Evolutionary conservation across 2,329 filamentous ascomycete species (phyloP).

Genomic region (Zarea fungicola): DNA sequence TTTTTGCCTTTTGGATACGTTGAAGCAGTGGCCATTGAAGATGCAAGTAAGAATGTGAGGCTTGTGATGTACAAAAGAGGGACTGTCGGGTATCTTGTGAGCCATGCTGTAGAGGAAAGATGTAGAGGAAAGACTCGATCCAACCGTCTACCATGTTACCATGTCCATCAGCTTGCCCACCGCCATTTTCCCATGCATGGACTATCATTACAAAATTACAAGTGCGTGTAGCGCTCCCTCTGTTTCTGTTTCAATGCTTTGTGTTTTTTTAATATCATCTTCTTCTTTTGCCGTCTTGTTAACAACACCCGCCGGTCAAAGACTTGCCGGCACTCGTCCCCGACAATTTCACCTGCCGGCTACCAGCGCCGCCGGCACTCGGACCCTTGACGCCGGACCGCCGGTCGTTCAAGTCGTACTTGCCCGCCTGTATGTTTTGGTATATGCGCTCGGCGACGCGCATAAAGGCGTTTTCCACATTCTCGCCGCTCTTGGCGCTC

Average conservation of each 20-base stretch:
- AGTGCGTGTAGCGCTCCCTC: too few relatives aligned
- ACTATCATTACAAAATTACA: too few relatives aligned
- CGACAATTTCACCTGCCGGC: conserved; percentile 44
- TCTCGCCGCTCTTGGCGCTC: conserved; percentile 89
- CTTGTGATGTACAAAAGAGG: too few relatives aligned
- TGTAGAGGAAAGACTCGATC: too few relatives aligned
- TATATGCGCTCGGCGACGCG: conserved; percentile 94
- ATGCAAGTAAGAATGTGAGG: too few relatives aligned
- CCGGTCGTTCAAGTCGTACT: conserved; percentile 90
- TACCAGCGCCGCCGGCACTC: conserved; percentile 38
- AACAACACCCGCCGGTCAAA: conserved; percentile 44
- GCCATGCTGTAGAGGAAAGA: too few relatives aligned
- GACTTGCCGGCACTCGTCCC: conserved; percentile 33
- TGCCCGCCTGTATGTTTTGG: conserved; percentile 91
- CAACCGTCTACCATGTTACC: too few relatives aligned
- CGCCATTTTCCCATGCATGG: too few relatives aligned
- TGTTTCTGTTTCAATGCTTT: background rate
- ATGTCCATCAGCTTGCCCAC: too few relatives aligned
- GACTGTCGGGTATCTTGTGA: too few relatives aligned
- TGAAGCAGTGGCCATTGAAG: background rate
- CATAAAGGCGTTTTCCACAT: conserved; percentile 88
- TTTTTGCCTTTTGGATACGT: background rate
- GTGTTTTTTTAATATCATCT: background rate
- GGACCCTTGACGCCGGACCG: conserved; percentile 84
- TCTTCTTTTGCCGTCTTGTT: conserved; percentile 18